A percentile compares a stretch with the other conserved stretches of the same genome.
These are phyloP conservation scores for Fraxinus platypoda DNA, from an alignment of 305 asterid species.

Conservation along the genomic window DNA sequence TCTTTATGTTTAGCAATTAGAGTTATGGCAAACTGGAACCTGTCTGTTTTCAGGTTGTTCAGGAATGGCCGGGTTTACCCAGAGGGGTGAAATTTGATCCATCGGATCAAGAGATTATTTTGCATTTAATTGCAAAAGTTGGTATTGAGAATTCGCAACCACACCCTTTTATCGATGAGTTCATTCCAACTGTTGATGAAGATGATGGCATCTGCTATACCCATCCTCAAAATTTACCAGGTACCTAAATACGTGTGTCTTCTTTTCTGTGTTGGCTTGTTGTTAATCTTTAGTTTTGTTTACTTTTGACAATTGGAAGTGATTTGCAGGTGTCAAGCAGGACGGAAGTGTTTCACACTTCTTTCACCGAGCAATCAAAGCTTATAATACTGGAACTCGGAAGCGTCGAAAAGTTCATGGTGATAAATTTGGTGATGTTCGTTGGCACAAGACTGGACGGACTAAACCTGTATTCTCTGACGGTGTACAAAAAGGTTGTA, in stretches of 20 bases:
- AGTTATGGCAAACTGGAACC: not conserved
- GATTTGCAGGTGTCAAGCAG: constrained; percentile 76
- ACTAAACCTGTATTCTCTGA: constrained; percentile 77
- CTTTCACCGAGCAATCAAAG: constrained; percentile 92
- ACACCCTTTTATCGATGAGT: constrained; percentile 82
- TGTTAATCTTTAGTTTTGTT: not conserved
- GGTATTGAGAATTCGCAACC: constrained; percentile 44
- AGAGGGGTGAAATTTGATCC: constrained; percentile 96
- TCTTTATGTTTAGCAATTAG: not conserved
- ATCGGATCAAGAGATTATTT: constrained; percentile 77
- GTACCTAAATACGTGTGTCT: constrained; percentile 26
- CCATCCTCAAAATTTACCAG: constrained; percentile 91
- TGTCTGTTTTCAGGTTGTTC: constrained; percentile 54
- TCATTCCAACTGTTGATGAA: constrained; percentile 72
- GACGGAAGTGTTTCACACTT: constrained; percentile 92
- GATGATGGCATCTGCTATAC: constrained; percentile 94
- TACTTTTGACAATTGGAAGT: not conserved
- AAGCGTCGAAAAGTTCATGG: constrained; percentile 87
- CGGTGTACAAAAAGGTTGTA: constrained; percentile 86
- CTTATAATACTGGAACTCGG: constrained; percentile 86
- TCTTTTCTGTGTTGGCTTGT: not conserved
- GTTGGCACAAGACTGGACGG: constrained; percentile 97
- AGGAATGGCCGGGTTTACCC: constrained; percentile 96
- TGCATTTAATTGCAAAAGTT: constrained; percentile 79
- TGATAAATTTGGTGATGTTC: constrained; percentile 67